Base-by-base conservation (phyloP, 2,329 filamentous ascomycete species). In the Dactylellina drechsleri region DNA sequence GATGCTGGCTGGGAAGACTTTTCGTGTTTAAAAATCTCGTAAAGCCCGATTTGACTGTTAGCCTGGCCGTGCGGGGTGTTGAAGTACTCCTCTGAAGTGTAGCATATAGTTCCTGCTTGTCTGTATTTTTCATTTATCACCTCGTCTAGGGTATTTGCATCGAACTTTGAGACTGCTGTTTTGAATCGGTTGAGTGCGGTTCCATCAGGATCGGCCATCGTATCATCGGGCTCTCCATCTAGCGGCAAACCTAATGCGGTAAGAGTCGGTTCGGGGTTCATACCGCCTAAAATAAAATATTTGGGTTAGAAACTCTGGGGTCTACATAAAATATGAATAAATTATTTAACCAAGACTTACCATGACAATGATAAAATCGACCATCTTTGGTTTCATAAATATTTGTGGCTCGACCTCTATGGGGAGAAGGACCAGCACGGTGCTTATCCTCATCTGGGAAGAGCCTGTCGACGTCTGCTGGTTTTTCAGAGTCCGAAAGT, bases 351-450 rank as follows among this genome's bases (percentile, higher is more conserved):
- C 10, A 36, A 1, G 31, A 10, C 31, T 7, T 80, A 54, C 84
- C 84, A 71, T 86, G 84, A 0, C 84, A 60, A 77, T 85, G 84
- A 77, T 84, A 86, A 77, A 80, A 85, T 16, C 82, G 78, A 0
- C 80, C 82, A 67, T 86, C 84, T 67, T 82, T 83, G 15, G 82
- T 84, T 13, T 80, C 80, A 77, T 85, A 85, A 53, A 86, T 85
- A 62, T 85, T 85, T 0, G 84, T 84, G 12, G 82, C 81, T 1
- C 79, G 77, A 1, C 64, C 76, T 26, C 81, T 80, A 72, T 83
- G 81, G 16, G 73, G 43, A 26, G 58, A 79, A 0, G 66, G 41
- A 18, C 72, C 43, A 60, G 74, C 18, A 0, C 76, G 53, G 53
- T 81, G 78, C 12, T 77, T 70, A 58, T 81, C 80, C 26, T 23